Evolutionary conservation across 495 filamentous ascomycete genomes (phyloP), one percentile per base, ranked within the genome.

Genomic region (Aspergillus funiculosus): DNA sequence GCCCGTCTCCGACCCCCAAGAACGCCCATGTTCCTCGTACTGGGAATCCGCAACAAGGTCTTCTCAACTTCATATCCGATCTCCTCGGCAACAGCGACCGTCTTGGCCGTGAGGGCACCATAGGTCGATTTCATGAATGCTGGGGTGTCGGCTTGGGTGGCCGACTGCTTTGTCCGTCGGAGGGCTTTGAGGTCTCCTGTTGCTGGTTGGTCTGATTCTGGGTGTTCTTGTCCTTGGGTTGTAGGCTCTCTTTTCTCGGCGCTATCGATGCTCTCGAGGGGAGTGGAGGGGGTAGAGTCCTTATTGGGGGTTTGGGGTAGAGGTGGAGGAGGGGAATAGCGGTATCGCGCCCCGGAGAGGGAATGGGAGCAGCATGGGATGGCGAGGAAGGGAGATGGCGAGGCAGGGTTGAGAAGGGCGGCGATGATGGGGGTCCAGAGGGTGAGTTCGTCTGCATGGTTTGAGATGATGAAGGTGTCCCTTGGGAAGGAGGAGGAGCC

Each of bases 351-450:
- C 1, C 94, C 92, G 3, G 81, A 79, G 0, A 98, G 79, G 22
- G 86, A 73, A 67, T 95, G 88, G 24, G 88, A 94, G 68, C 92
- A 98, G 67, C 92, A 98, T 1, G 92, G 92, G 28, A 97, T 95
- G 39, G 83, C 82, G 20, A 98, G 77, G 54, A 95, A 98, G 0
- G 90, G 85, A 3, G 64, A 39, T 2, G 64, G 71, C 0, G 54
- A 62, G 9, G 32, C 39, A 0, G 71, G 73, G 38, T 76, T 83
- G 14, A 86, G 86, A 2, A 86, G 68, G 21, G 80, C 77, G 21
- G 90, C 87, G 32, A 98, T 76, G 24, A 95, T 75, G 1, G 92
- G 94, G 1, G 94, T 96, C 92, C 92, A 98, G 4, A 86, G 76
- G 1, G 94, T 97, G 8, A 98, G 72, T 64, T 98, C 89, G 60